phyloP scores from a whole-genome alignment of 805 yeast species.

The Pichia cephalocereana region DNA sequence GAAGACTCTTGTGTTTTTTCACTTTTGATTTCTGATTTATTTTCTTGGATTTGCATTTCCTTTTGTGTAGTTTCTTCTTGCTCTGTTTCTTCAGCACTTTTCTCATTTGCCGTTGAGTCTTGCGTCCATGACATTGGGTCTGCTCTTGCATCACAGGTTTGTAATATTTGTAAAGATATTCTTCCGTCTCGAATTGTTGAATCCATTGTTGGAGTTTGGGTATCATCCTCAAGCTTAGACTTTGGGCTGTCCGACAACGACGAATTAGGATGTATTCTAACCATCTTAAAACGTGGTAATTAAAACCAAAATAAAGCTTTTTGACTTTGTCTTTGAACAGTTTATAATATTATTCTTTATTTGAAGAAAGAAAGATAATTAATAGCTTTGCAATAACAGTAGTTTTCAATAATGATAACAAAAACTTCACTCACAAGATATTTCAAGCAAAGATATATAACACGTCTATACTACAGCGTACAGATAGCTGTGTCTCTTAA shows the following conservation, averaged over 20 bases:
- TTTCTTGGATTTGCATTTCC: too few species aligned
- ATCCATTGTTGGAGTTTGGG: slow-evolving; percentile 4
- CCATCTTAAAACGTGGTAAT: slow-evolving; percentile 1
- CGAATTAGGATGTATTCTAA: slow-evolving; percentile 1
- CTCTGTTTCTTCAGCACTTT: background rate
- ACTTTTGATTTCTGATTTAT: too few species aligned
- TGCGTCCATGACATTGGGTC: background rate
- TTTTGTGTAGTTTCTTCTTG: too few species aligned
- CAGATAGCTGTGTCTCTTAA: too few species aligned
- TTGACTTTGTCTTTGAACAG: background rate
- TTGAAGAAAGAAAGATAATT: too few species aligned
- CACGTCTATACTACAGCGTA: background rate
- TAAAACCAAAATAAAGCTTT: background rate
- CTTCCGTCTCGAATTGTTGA: slow-evolving; percentile 2
- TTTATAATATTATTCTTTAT: too few species aligned
- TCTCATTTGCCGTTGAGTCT: background rate
- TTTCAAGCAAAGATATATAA: background rate
- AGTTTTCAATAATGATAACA: too few species aligned
- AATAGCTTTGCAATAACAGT: too few species aligned
- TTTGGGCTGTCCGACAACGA: slow-evolving; percentile 4
- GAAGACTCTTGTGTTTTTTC: too few species aligned
- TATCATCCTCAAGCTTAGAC: slow-evolving; percentile 1
- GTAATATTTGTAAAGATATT: background rate
- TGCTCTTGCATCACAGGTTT: background rate
- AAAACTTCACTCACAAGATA: too few species aligned